These are phyloP conservation scores for Lasiosphaeria miniovina DNA, from an alignment of 495 filamentous ascomycete species.

Conservation along the genomic window DNA sequence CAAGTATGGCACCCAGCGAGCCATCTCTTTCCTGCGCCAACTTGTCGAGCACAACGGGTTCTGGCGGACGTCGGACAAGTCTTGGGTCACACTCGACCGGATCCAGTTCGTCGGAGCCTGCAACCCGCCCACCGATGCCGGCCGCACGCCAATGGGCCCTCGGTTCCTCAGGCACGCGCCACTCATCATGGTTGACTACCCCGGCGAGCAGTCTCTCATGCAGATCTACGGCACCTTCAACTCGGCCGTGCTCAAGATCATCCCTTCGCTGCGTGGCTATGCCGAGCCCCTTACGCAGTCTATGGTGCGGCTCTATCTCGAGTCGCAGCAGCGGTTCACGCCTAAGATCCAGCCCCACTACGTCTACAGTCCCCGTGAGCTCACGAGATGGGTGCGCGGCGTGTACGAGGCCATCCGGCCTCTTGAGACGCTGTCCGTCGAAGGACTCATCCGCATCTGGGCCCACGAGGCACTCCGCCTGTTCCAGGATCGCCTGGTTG, in stretches of 20 bases:
- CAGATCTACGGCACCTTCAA: slow-evolving; percentile 99
- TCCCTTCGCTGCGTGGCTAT: slow-evolving; percentile 91
- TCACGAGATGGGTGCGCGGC: slow-evolving; percentile 95
- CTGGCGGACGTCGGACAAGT: slow-evolving; percentile 96
- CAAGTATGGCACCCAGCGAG: slow-evolving; percentile 94
- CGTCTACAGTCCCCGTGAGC: slow-evolving; percentile 96
- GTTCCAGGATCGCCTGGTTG: slow-evolving; percentile 94
- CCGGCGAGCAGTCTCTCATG: slow-evolving; percentile 85
- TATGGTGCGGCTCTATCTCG: slow-evolving; percentile 95
- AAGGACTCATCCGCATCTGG: slow-evolving; percentile 96
- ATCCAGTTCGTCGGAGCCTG: slow-evolving; percentile 99
- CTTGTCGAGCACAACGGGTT: slow-evolving; percentile 98
- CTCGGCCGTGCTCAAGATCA: slow-evolving; percentile 90
- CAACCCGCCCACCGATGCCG: slow-evolving; percentile 98
- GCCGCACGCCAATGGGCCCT: slow-evolving; percentile 88
- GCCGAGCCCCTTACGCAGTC: slow-evolving; percentile 91
- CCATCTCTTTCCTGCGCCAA: slow-evolving; percentile 94
- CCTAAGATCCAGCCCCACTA: slow-evolving; percentile 97
- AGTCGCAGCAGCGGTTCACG: slow-evolving; percentile 91
- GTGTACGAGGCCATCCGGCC: slow-evolving; percentile 95
- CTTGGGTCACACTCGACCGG: slow-evolving; percentile 94
- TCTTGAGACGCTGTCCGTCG: slow-evolving; percentile 78
- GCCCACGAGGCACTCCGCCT: slow-evolving; percentile 93
- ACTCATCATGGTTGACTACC: slow-evolving; percentile 98
- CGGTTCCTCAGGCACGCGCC: slow-evolving; percentile 93